These are phyloP conservation scores for Aspergillus sp. DNA, from an alignment of 2,329 filamentous ascomycete genomes.

Conservation along the genomic window DNA sequence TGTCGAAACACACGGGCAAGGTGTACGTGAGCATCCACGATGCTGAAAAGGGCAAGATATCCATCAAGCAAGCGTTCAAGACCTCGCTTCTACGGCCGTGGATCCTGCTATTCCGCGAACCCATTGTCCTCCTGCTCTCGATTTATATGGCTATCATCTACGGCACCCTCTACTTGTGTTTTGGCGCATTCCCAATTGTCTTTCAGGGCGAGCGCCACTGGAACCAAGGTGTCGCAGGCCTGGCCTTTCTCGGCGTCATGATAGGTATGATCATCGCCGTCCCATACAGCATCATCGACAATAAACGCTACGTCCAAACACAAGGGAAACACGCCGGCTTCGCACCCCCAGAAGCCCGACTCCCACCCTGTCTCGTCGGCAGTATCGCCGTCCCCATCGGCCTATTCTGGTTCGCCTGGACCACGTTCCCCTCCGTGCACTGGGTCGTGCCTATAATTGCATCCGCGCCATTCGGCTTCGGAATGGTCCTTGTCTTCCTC, in stretches of 20 bases:
- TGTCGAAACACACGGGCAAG: not conserved
- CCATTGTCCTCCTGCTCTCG: constrained; percentile 51
- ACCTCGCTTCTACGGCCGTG: constrained; percentile 51
- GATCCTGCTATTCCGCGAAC: constrained; percentile 50
- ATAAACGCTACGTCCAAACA: constrained; percentile 6
- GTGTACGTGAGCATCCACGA: not conserved
- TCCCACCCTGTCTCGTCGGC: not conserved
- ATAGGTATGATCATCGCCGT: constrained; percentile 27
- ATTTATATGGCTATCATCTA: constrained; percentile 53
- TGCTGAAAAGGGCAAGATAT: constrained; percentile 39
- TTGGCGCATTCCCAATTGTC: not conserved
- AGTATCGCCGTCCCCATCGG: not conserved
- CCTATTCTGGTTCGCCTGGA: constrained; percentile 10
- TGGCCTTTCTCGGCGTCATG: constrained; percentile 1
- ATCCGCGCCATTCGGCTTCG: not conserved
- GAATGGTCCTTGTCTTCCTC: not conserved
- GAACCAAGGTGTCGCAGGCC: not conserved
- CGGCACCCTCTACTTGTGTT: constrained; percentile 50
- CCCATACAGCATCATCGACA: not conserved
- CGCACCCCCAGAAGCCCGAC: not conserved
- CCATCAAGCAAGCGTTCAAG: constrained; percentile 40
- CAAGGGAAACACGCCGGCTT: not conserved
- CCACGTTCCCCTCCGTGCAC: not conserved
- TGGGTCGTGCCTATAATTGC: not conserved
- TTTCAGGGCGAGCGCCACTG: not conserved